Percentiles rank a stretch among this genome's conserved stretches.
phyloP scores from a whole-genome alignment of 192 early-diverging fungal genomes.

The Anaeromyces robustus region DNA sequence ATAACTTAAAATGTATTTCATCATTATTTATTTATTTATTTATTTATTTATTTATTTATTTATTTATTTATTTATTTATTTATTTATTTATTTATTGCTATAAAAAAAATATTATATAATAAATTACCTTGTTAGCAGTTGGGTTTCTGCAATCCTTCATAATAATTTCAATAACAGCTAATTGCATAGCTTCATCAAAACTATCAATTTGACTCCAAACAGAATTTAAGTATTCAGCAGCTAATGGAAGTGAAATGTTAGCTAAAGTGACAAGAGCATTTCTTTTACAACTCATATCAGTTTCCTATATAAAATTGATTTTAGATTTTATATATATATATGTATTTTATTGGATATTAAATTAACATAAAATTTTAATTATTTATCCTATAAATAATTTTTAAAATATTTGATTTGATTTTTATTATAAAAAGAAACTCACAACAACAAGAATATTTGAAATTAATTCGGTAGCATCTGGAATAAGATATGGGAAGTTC shows the following conservation, averaged over 20 bases:
- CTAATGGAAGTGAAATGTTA: constrained; percentile 53
- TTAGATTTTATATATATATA: not conserved
- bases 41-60: too few species aligned
- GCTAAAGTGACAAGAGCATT: constrained; percentile 90
- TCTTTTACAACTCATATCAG: constrained; percentile 79
- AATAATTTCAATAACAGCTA: constrained; percentile 86
- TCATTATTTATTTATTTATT: too few species aligned
- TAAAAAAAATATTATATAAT: too few species aligned
- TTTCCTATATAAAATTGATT: constrained; percentile 39
- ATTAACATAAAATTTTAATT: too few species aligned
- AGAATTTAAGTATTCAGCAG: constrained; percentile 70
- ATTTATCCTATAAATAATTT: too few species aligned
- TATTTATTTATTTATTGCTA: too few species aligned
- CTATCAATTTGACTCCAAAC: constrained; percentile 53
- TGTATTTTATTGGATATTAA: too few species aligned
- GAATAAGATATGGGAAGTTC: constrained; percentile 78
- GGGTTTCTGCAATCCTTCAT: constrained; percentile 75
- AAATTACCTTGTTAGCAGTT: constrained; percentile 59
- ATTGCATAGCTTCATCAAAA: constrained; percentile 86
- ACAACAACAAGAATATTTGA: constrained; percentile 28
- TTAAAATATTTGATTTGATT: too few species aligned
- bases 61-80: too few species aligned
- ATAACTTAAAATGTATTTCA: too few species aligned
- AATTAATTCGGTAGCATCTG: constrained; percentile 87
- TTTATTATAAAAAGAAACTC: too few species aligned